A percentile compares a stretch with the other conserved stretches of the same genome.
These are phyloP conservation scores for Colletotrichum graminicola DNA, from an alignment of 2,329 filamentous ascomycete genomes.

Conservation along the genomic window DNA sequence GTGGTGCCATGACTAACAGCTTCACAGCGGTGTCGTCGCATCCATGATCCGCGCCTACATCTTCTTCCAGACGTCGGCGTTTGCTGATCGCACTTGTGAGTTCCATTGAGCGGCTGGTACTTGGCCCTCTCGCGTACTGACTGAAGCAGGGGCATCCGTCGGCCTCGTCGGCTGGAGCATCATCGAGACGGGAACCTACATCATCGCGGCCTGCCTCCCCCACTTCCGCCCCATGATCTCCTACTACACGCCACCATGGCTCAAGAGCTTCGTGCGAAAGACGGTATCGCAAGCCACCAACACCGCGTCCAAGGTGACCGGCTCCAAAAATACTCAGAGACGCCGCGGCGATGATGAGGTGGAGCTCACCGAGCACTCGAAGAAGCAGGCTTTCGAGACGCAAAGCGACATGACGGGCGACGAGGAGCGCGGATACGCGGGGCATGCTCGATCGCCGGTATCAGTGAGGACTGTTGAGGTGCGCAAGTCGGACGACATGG, in stretches of 20 bases:
- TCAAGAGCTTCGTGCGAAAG: conserved; percentile 36
- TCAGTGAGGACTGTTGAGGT: conserved; percentile 28
- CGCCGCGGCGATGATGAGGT: conserved; percentile 26
- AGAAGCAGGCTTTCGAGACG: conserved; percentile 7
- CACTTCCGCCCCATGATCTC: conserved; percentile 44
- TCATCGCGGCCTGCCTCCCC: conserved; percentile 46
- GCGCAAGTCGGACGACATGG: conserved; percentile 31
- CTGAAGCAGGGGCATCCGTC: conserved; percentile 32
- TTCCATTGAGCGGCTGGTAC: fast-evolving
- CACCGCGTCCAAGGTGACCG: conserved; percentile 26
- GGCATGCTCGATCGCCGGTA: conserved; percentile 7
- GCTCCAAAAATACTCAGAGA: conserved; percentile 6
- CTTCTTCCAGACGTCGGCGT: conserved; percentile 33
- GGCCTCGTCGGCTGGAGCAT: conserved; percentile 40
- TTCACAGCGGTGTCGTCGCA: conserved; percentile 28
- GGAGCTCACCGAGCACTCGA: conserved; percentile 32
- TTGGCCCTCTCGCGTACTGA: not conserved
- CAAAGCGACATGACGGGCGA: conserved; percentile 8
- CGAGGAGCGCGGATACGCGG: conserved; percentile 29
- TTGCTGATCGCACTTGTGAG: conserved; percentile 36
- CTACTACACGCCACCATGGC: conserved; percentile 38
- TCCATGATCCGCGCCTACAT: conserved; percentile 36
- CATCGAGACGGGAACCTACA: conserved; percentile 40
- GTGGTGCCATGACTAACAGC: not conserved
- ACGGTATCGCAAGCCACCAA: conserved; percentile 31